These are phyloP conservation scores for Trypanosoma cruzi DNA, from an alignment of 208 protist genomes.

Conservation along the genomic window DNA sequence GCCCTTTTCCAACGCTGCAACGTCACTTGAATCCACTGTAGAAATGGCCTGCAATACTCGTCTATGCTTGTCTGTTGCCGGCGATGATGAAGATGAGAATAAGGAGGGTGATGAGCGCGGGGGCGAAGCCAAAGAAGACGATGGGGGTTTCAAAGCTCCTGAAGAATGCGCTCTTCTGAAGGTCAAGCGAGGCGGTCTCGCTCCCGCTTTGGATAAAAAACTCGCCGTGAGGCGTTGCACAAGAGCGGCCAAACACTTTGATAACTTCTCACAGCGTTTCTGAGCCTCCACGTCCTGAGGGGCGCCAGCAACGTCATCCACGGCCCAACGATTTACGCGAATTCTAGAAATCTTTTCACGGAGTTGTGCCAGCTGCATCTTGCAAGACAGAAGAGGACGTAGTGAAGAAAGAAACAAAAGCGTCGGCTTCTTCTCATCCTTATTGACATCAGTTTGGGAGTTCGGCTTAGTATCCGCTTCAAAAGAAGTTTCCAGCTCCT, in stretches of 20 bases:
- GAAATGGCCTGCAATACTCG: neutral
- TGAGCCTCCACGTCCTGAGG: slow-evolving; percentile 47
- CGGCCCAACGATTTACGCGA: slow-evolving; percentile 52
- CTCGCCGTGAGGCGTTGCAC: slow-evolving; percentile 61
- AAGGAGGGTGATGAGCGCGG: neutral
- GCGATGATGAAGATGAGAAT: neutral
- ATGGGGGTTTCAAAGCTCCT: neutral
- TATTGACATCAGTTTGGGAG: neutral
- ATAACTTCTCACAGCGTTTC: slow-evolving; percentile 44
- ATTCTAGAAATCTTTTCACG: slow-evolving; percentile 40
- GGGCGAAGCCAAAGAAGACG: neutral
- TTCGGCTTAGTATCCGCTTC: neutral
- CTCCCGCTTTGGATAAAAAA: slow-evolving; percentile 49
- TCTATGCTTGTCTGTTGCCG: neutral
- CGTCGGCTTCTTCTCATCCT: slow-evolving; percentile 9
- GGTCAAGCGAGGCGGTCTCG: slow-evolving; percentile 16
- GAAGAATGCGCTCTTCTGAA: neutral
- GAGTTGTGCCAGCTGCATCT: slow-evolving; percentile 36
- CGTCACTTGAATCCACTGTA: neutral
- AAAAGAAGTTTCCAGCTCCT: neutral
- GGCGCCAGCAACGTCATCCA: slow-evolving; percentile 53
- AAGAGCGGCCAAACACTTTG: slow-evolving; percentile 40
- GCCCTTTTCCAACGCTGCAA: neutral
- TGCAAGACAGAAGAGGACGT: slow-evolving; percentile 50
- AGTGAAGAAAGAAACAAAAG: slow-evolving; percentile 42